phyloP scores from a whole-genome alignment of 2,329 filamentous ascomycete species.

The Aspergillus ruber region DNA sequence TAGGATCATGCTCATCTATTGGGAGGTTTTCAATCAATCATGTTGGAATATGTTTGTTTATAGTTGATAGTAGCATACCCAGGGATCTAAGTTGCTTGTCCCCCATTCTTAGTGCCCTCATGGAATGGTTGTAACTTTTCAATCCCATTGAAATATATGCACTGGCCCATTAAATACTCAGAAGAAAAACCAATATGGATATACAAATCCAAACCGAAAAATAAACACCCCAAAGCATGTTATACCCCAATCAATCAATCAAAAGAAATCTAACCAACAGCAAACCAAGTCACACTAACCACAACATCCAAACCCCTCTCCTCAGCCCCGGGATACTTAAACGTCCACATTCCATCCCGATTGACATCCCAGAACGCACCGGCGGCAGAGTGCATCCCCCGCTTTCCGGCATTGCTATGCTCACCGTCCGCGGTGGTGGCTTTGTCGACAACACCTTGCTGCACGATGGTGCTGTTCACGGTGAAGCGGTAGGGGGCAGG shows the following conservation, averaged over 20 bases:
- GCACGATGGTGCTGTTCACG: constrained; percentile 96
- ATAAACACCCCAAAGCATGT: not conserved
- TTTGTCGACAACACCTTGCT: constrained; percentile 61
- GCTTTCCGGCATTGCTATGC: constrained; percentile 64
- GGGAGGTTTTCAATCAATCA: not conserved
- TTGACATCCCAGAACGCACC: constrained; percentile 48
- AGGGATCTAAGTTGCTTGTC: too few species aligned
- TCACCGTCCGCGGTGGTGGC: constrained; percentile 50
- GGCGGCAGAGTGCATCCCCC: constrained; percentile 57
- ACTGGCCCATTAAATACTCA: not conserved
- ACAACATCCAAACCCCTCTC: constrained; percentile 45
- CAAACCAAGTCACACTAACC: constrained; percentile 45
- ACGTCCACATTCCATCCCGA: constrained; percentile 49
- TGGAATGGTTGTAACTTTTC: not conserved
- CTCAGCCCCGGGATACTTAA: constrained; percentile 43
- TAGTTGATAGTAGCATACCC: not conserved
- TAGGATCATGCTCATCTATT: not conserved
- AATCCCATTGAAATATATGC: not conserved
- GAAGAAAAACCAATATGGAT: constrained; percentile 1
- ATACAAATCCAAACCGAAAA: constrained; percentile 1
- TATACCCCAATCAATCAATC: constrained; percentile 1
- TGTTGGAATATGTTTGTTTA: not conserved
- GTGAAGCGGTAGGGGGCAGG: constrained; percentile 79
- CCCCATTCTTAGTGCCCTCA: not conserved
- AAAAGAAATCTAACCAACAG: constrained; percentile 19